Evolutionary conservation across 768 basidiomycete genomes (phyloP).

Genomic region (Trametes punicea): DNA sequence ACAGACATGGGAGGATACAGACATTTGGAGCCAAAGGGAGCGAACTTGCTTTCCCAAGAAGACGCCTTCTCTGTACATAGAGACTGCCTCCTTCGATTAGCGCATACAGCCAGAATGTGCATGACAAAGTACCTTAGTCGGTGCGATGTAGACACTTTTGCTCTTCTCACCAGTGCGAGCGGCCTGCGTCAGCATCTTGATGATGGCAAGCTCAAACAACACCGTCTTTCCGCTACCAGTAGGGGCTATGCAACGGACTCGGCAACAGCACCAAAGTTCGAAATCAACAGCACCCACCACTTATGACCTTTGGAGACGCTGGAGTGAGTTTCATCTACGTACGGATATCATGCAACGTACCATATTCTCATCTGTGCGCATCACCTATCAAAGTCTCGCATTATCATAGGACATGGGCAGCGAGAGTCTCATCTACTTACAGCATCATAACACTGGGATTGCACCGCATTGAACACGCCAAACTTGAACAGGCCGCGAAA

Average conservation of each 20-base stretch:
- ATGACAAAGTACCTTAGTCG: conserved; percentile 64
- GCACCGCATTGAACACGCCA: conserved; percentile 87
- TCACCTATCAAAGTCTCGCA: conserved; percentile 40
- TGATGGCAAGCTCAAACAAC: conserved; percentile 87
- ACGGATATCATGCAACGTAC: conserved; percentile 35
- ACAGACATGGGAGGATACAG: conserved; percentile 18
- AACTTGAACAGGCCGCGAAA: conserved; percentile 85
- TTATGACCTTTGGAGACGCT: conserved; percentile 54
- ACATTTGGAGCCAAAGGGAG: conserved; percentile 75
- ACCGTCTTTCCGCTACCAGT: conserved; percentile 97
- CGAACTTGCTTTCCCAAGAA: conserved; percentile 86
- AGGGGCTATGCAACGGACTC: conserved; percentile 55
- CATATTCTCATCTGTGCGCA: conserved; percentile 59
- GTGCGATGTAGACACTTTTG: conserved; percentile 90
- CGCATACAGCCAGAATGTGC: neutral
- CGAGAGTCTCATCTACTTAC: conserved; percentile 38
- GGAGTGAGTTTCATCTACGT: neutral
- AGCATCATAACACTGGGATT: conserved; percentile 76
- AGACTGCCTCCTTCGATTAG: conserved; percentile 48
- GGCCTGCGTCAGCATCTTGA: conserved; percentile 59
- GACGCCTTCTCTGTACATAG: conserved; percentile 79
- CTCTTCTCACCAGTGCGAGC: conserved; percentile 32
- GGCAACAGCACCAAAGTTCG: conserved; percentile 5
- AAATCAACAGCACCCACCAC: conserved; percentile 42
- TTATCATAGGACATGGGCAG: neutral